Base-by-base conservation (phyloP, 176 grass and related monocot genomes). In the Sorghum bicolor region DNA sequence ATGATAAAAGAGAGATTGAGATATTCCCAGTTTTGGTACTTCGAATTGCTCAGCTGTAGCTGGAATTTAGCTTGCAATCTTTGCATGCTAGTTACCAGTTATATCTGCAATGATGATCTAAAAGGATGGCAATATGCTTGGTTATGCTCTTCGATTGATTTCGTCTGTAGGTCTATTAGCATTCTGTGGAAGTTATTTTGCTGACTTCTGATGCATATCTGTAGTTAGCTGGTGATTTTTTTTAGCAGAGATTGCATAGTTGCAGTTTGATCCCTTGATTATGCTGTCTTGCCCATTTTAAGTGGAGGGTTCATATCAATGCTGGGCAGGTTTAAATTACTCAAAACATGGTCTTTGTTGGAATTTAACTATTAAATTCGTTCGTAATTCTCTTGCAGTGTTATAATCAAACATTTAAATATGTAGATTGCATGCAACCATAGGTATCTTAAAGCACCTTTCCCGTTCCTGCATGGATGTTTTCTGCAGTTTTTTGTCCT, bases 1-100 rank as follows among this genome's bases (percentile, higher is more conserved):
- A 58, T 24, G 53, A 58, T 58, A 58, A 57, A 75, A 64, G 82
- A 60, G 10, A 80, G 76, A 34, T 22, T 62, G 32, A 81, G 52
- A 39, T 74, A 63, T 52, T 22, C 37, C 8, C 47, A 38, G 30
- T 53, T 76, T 26, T 69, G 53, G 34, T 83, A 32, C 52, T 26
- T 10, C 0, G 1, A 12, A 67, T 2, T 74, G 32, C 47, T 43
- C 15, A 0, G 15, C 17, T 79, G 20, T 58, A 29, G 64, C 37
- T 60, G 64, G 84, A 20, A 78, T 64, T 67, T 67, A 41, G 43
- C 28, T 53, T 68, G 20, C 30, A 69, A 26, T 55, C 37, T 74
- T 74, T 75, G 34, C 68, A 36, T 36, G 2, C 45, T 74, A 50
- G 19, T 10, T 67, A 74, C 31, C 13, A 30, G 33, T 65, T 84